A percentile compares a stretch with the other conserved stretches of the same genome.
Conservation (phyloP, 1,139 yeast species). For the Magnusiomyces suaveolens region DNA sequence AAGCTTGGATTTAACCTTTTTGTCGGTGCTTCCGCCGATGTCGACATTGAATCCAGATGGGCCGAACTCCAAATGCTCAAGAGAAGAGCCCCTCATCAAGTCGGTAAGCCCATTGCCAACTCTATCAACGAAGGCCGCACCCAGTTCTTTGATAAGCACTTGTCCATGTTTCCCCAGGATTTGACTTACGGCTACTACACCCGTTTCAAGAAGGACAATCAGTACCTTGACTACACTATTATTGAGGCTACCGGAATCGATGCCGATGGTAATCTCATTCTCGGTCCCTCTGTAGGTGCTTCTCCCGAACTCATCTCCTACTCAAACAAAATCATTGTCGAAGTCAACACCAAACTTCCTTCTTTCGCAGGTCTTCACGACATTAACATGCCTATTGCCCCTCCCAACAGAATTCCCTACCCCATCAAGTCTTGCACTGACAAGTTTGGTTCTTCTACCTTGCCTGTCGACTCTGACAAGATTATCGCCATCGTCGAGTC, state of each 20-base stretch:
- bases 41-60: slow-evolving; percentile 86
- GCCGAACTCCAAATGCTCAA: slow-evolving; percentile 78
- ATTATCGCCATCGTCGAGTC: slow-evolving; percentile 91
- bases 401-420: slow-evolving; percentile 82
- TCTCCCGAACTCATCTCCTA: slow-evolving; percentile 83
- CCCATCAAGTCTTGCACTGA: slow-evolving; percentile 72
- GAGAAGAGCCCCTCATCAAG: slow-evolving; percentile 94
- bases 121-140: slow-evolving; percentile 86
- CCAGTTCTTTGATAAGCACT: slow-evolving; percentile 85
- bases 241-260: slow-evolving; percentile 96
- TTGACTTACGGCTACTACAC: slow-evolving; percentile 90
- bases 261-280: slow-evolving; percentile 85
- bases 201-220: slow-evolving; percentile 38
- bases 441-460: slow-evolving; percentile 59
- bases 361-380: slow-evolving; percentile 95
- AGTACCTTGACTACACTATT: slow-evolving; percentile 63
- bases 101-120: slow-evolving; percentile 85
- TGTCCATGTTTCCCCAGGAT: slow-evolving; percentile 97
- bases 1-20: slow-evolving; percentile 78
- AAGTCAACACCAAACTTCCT: slow-evolving; percentile 85
- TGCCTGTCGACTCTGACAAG: slow-evolving; percentile 81
- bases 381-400: slow-evolving; percentile 81
- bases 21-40: slow-evolving; percentile 97
- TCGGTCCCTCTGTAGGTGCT: slow-evolving; percentile 98
- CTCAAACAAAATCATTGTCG: slow-evolving; percentile 83